Percentiles rank a stretch among this genome's conserved stretches.
Evolutionary conservation across 2,329 filamentous ascomycete species (phyloP).

Genomic region (Microdochium bolleyi): DNA sequence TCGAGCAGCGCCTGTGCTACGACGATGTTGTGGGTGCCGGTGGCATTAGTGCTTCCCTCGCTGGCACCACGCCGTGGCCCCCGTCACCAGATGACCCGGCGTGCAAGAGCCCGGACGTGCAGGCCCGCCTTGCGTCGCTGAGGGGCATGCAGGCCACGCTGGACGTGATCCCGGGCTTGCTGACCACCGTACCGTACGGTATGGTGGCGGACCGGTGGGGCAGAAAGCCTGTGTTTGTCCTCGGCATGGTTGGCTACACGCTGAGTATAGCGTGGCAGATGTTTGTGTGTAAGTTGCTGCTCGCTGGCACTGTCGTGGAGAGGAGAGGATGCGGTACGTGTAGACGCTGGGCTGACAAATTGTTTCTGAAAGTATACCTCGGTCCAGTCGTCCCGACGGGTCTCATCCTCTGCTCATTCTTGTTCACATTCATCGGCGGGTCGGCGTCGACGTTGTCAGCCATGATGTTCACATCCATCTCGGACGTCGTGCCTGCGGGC

Average conservation of each 20-base stretch:
- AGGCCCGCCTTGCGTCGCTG: constrained; percentile 42
- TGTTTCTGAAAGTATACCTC: constrained; percentile 1
- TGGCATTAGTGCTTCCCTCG: too few relatives aligned
- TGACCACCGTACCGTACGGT: constrained; percentile 1
- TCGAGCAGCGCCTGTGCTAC: background rate
- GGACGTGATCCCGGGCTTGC: constrained; percentile 29
- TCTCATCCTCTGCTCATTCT: background rate
- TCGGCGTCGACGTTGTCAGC: background rate
- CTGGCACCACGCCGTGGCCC: background rate
- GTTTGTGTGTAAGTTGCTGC: constrained; percentile 1
- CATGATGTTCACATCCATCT: constrained; percentile 1
- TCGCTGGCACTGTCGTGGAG: background rate
- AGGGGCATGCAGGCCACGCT: constrained; percentile 36
- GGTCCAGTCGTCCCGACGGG: background rate
- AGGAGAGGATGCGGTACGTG: background rate
- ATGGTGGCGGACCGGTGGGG: constrained; percentile 1
- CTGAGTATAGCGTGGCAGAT: constrained; percentile 1
- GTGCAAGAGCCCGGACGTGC: constrained; percentile 42
- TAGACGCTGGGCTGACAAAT: too few relatives aligned
- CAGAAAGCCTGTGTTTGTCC: background rate
- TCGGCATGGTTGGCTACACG: background rate
- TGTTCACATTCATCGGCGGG: constrained; percentile 1
- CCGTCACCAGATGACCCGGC: constrained; percentile 23
- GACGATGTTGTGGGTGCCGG: background rate
- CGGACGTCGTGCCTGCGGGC: constrained; percentile 1